Percentiles rank a stretch among this genome's conserved stretches.
Evolutionary conservation across 208 protist genomes (phyloP).

Genomic region (Trypanosoma avium): DNA sequence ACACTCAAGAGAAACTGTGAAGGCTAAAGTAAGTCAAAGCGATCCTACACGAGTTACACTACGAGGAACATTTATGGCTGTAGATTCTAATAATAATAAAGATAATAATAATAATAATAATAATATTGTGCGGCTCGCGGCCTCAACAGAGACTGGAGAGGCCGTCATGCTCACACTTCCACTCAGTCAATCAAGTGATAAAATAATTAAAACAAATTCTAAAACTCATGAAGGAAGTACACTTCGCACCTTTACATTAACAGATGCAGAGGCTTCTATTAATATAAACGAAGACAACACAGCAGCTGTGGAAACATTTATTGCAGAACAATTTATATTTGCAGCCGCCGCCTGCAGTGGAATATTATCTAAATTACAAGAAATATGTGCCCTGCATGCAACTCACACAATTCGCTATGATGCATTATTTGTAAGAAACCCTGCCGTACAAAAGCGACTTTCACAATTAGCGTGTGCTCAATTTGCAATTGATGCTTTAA

Average conservation of each 20-base stretch:
- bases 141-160: not conserved
- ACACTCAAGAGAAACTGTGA: conserved; percentile 19
- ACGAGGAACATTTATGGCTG: not conserved
- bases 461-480: conserved; percentile 58
- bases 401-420: conserved; percentile 68
- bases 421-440: conserved; percentile 65
- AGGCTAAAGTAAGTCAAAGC: conserved; percentile 29
- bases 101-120: too few species aligned
- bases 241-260: too few species aligned
- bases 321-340: conserved; percentile 53
- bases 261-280: conserved; percentile 35
- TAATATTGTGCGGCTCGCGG: conserved; percentile 8
- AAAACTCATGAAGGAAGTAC: too few species aligned
- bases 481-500: conserved; percentile 61
- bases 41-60: conserved; percentile 28
- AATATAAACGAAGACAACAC: conserved; percentile 16
- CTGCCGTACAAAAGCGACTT: conserved; percentile 60
- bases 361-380: conserved; percentile 49
- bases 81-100: too few species aligned
- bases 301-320: conserved; percentile 29
- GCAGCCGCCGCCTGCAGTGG: conserved; percentile 65
- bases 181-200: conserved; percentile 19
- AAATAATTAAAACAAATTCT: too few species aligned
- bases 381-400: conserved; percentile 65
- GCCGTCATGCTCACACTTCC: conserved; percentile 15